Base-by-base conservation (phyloP, 768 basidiomycete genomes). In the Hericium erinaceus region DNA sequence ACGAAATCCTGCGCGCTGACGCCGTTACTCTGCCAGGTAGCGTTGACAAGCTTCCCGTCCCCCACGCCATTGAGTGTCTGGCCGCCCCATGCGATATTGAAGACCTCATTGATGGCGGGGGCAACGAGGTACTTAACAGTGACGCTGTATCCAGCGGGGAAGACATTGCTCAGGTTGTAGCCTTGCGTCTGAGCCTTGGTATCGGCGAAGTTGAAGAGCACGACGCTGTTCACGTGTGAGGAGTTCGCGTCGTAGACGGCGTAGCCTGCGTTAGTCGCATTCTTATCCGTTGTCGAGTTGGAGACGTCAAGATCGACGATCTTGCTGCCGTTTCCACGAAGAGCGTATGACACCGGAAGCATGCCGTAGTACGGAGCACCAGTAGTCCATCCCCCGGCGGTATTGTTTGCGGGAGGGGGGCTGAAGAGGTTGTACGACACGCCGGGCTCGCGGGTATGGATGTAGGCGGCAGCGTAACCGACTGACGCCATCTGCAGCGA, bases 301-400 rank as follows among this genome's bases (percentile, higher is more conserved):
- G 16, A 16, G 44, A 46, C 12, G 13, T 46, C 22, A 22, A 46
- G 44, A 22, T 46, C 44, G 7, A 46, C 22, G 44, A 46, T 12
- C n/a, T n/a, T 22, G 22, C 10, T 46, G 44, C 22, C 44, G 33
- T 33, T 33, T 7, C 33, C 33, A 8, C 33, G 33, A 6, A 33
- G 33, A 33, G 33, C 33, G 33, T 33, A 33, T 1, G 33, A 33
- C 8, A 33, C 33, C 33, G 33, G 33, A 18, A 94, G 70, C 1
- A 83, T 76, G 1, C 89, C 77, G 69, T 92, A 92, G 72, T 87
- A 90, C 48, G 85, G 70, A 0, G 85, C 78, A 2, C 87, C 87
- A 39, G 87, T 75, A 1, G 86, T 86, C 88, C 89, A 92, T 68
- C 85, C 73, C 58, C 78, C 77, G 69, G 74, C 81, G 0, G 72